Evolutionary conservation across 192 early-diverging fungal species (phyloP).

Genomic region (Rhizophagus prolifer): DNA sequence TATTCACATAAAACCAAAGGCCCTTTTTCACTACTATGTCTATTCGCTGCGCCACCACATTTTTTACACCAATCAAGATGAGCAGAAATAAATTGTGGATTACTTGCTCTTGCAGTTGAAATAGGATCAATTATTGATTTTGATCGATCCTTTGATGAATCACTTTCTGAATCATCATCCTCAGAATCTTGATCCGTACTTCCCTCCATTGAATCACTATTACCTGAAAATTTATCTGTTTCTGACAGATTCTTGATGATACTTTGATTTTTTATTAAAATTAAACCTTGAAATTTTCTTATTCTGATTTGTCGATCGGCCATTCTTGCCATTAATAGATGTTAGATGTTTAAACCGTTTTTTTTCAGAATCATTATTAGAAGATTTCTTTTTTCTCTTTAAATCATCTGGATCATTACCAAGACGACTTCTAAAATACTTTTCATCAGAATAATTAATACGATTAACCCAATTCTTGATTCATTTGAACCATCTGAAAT

Average conservation of each 20-base stretch:
- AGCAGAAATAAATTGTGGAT: background rate
- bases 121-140: background rate
- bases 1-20: slow-evolving; percentile 39
- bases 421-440: slow-evolving; percentile 7
- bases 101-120: background rate
- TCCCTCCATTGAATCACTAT: background rate
- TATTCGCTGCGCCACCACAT: background rate
- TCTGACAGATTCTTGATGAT: background rate
- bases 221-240: no score
- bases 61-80: slow-evolving; percentile 8
- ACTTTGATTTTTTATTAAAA: background rate
- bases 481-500: background rate
- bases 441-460: slow-evolving; percentile 16
- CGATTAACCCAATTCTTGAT: background rate
- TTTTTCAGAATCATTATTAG: background rate
- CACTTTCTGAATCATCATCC: background rate
- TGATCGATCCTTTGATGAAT: no score
- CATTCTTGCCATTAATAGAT: background rate
- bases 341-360: background rate
- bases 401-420: background rate
- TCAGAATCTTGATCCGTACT: background rate
- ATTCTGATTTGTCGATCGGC: background rate
- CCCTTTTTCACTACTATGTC: background rate
- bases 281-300: background rate
- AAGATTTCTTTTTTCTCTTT: background rate